Conservation (phyloP, 2,329 filamentous ascomycete species). For the Aureobasidium lini region DNA sequence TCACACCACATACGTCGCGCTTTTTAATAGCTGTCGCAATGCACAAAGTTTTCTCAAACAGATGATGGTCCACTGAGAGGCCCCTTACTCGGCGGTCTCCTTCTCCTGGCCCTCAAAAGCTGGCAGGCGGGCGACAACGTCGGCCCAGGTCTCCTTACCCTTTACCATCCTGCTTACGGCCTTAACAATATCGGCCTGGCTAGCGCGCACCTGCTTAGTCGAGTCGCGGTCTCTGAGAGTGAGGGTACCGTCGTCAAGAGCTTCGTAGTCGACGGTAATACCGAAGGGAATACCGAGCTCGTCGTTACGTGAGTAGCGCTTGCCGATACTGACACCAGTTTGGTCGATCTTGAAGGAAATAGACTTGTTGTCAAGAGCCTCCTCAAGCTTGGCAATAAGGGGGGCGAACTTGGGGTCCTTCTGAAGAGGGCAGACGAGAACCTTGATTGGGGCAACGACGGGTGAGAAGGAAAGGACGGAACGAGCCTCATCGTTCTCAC, state of each 20-base stretch:
- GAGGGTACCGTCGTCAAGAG: slow-evolving; percentile 74
- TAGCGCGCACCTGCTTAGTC: slow-evolving; percentile 81
- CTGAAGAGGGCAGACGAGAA: slow-evolving; percentile 84
- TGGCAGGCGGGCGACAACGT: slow-evolving; percentile 71
- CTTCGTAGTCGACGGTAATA: slow-evolving; percentile 94
- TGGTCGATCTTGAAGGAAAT: slow-evolving; percentile 84
- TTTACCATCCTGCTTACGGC: slow-evolving; percentile 60
- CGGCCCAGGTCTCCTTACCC: slow-evolving; percentile 58
- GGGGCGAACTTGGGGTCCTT: slow-evolving; percentile 73
- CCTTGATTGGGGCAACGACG: slow-evolving; percentile 85
- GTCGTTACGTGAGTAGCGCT: slow-evolving; percentile 90
- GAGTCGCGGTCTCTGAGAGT: slow-evolving; percentile 87
- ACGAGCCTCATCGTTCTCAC: slow-evolving; percentile 74
- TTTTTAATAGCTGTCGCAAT: background rate
- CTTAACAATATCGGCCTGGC: slow-evolving; percentile 68
- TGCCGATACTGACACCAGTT: slow-evolving; percentile 85
- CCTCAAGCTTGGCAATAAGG: slow-evolving; percentile 63
- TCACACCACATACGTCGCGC: too few species aligned
- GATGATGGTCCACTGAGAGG: background rate
- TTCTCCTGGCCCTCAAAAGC: slow-evolving; percentile 69
- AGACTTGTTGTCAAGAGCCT: slow-evolving; percentile 66
- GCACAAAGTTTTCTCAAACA: background rate
- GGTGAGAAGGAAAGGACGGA: slow-evolving; percentile 72
- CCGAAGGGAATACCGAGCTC: slow-evolving; percentile 91
- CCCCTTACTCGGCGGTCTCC: slow-evolving; percentile 2